Percentiles rank a stretch among this genome's conserved stretches.
phyloP scores from a whole-genome alignment of 2,329 filamentous ascomycete genomes.

The Bipolaris bicolor region DNA sequence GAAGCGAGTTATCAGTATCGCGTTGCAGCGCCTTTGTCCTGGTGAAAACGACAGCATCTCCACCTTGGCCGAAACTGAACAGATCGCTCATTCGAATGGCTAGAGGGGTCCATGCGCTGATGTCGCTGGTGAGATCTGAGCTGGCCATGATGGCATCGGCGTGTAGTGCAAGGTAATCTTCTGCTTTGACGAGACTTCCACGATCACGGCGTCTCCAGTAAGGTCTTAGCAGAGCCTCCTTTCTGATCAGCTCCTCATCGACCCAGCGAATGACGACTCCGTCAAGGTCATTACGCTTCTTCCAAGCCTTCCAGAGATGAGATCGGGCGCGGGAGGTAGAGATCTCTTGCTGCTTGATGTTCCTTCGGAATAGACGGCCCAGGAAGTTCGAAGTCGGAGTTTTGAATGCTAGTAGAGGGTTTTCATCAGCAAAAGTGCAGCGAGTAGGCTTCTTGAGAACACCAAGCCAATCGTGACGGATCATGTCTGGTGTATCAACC shows the following conservation, averaged over 20 bases:
- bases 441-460: conserved; percentile 49
- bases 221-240: conserved; percentile 43
- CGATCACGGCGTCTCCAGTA: conserved; percentile 50
- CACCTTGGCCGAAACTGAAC: conserved; percentile 60
- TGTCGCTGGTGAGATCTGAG: conserved; percentile 58
- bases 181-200: conserved; percentile 44
- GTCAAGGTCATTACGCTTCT: conserved; percentile 48
- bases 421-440: conserved; percentile 55
- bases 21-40: conserved; percentile 56
- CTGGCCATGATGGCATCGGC: conserved; percentile 60
- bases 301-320: conserved; percentile 51
- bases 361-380: conserved; percentile 45
- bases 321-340: conserved; percentile 48
- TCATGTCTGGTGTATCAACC: conserved; percentile 62
- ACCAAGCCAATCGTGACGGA: conserved; percentile 54
- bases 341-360: conserved; percentile 49
- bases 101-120: conserved; percentile 60
- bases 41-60: conserved; percentile 59
- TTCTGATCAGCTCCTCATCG: conserved; percentile 48
- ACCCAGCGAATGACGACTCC: conserved; percentile 50
- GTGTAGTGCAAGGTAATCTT: conserved; percentile 50
- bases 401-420: conserved; percentile 59
- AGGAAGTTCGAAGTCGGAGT: conserved; percentile 43
- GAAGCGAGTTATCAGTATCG: conserved; percentile 48
- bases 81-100: conserved; percentile 60